A percentile compares a stretch with the other conserved stretches of the same genome.
Evolutionary conservation across 2,329 filamentous ascomycete species (phyloP).

Genomic region (Venturia oleaginea): DNA sequence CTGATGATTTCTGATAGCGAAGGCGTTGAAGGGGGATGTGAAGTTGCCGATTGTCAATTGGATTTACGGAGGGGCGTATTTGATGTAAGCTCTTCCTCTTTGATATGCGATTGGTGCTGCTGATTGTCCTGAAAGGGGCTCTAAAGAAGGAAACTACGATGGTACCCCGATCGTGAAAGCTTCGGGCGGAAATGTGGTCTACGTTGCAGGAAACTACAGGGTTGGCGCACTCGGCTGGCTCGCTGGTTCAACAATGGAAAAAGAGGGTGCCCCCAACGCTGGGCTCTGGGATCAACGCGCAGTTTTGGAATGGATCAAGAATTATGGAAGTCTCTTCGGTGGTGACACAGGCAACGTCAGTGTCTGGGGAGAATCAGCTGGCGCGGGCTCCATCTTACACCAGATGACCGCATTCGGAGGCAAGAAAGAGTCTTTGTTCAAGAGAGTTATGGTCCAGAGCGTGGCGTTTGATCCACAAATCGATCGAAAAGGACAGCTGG

Average conservation of each 20-base stretch:
- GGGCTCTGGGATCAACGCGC: constrained; percentile 32
- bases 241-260: constrained; percentile 36
- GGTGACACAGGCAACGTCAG: constrained; percentile 35
- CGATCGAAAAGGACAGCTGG: constrained; percentile 4
- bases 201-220: constrained; percentile 41
- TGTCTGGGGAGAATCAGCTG: constrained; percentile 44
- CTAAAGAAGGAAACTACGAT: no score
- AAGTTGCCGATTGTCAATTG: not conserved
- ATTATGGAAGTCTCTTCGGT: constrained; percentile 37
- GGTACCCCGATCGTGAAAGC: constrained; percentile 15
- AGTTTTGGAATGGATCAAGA: constrained; percentile 41
- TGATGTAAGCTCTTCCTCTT: no score
- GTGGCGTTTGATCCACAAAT: constrained; percentile 14
- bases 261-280: constrained; percentile 35
- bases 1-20: no score
- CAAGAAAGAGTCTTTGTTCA: constrained; percentile 36
- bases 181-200: constrained; percentile 34
- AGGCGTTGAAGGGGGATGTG: no score
- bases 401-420: constrained; percentile 40
- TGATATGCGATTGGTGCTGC: no score
- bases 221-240: constrained; percentile 37
- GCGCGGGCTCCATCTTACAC: constrained; percentile 42
- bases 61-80: constrained; percentile 12
- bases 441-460: constrained; percentile 25
- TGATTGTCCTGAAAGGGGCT: no score